Evolutionary conservation across 179 eudicot genomes (phyloP).

Genomic region (Corrigiola litoralis): DNA sequence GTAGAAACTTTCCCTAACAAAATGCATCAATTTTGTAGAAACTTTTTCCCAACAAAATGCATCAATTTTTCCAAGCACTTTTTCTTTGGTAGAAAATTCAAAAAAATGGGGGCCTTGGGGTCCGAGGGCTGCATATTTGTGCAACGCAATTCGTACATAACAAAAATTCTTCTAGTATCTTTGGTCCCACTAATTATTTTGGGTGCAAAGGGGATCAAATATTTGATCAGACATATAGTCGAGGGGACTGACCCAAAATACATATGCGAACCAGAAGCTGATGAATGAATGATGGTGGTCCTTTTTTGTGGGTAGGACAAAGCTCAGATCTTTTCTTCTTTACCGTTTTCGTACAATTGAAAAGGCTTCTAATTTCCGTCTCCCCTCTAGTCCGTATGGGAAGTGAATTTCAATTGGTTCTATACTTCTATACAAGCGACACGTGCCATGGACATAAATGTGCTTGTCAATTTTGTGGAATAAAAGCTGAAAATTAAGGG

Average conservation of each 20-base stretch:
- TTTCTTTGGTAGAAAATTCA: neutral
- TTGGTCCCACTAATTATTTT: conserved; percentile 12
- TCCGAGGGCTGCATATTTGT: neutral
- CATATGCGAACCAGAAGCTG: neutral
- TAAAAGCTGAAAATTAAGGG: neutral
- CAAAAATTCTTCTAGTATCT: conserved; percentile 9
- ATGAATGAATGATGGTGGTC: neutral
- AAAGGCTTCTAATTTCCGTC: neutral
- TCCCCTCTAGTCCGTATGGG: conserved; percentile 1
- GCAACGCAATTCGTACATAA: conserved; percentile 1
- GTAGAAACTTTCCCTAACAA: neutral
- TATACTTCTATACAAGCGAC: neutral
- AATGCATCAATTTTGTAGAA: neutral
- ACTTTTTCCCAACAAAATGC: conserved; percentile 4
- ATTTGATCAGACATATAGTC: neutral
- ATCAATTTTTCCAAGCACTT: neutral
- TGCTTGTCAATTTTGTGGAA: neutral
- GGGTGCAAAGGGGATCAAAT: neutral
- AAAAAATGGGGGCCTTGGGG: neutral
- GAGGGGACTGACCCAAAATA: neutral
- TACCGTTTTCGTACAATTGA: conserved; percentile 15
- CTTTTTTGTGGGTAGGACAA: conserved; percentile 14
- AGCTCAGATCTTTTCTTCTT: conserved; percentile 7
- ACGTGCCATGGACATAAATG: neutral
- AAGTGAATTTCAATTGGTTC: neutral